These are phyloP conservation scores for Heliamphora exappendiculata DNA, from an alignment of 148 eudicot genomes.

Conservation along the genomic window DNA sequence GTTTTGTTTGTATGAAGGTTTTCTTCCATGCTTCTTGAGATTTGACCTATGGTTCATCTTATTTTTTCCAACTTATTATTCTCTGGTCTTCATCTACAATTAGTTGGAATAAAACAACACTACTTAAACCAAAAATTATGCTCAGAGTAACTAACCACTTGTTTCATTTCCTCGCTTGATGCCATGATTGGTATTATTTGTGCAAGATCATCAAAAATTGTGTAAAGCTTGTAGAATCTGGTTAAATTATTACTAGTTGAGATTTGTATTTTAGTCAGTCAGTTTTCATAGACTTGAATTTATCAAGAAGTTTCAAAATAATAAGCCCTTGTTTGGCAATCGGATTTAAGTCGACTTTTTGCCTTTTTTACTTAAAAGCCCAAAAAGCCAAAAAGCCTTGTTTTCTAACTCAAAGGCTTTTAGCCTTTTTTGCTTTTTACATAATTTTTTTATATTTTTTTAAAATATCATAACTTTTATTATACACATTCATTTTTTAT, in stretches of 20 bases:
- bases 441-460: no score
- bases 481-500: no score
- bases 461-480: no score
- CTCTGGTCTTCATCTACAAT: not conserved
- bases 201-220: not conserved
- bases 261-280: not conserved
- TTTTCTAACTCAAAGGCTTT: no score
- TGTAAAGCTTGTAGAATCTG: not conserved
- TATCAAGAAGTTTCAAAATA: no score
- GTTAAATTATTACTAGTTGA: not conserved
- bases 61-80: not conserved
- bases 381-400: no score
- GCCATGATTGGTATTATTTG: not conserved
- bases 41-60: not conserved
- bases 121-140: not conserved
- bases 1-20: conserved; percentile 1
- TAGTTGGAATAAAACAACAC: not conserved
- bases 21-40: not conserved
- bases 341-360: no score
- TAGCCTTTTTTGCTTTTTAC: no score
- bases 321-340: no score
- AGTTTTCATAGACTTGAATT: not conserved
- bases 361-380: no score
- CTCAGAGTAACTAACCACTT: not conserved
- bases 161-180: not conserved